A percentile compares a stretch with the other conserved stretches of the same genome.
Conservation (phyloP, 495 filamentous ascomycete genomes). For the Choiromyces venosus region DNA sequence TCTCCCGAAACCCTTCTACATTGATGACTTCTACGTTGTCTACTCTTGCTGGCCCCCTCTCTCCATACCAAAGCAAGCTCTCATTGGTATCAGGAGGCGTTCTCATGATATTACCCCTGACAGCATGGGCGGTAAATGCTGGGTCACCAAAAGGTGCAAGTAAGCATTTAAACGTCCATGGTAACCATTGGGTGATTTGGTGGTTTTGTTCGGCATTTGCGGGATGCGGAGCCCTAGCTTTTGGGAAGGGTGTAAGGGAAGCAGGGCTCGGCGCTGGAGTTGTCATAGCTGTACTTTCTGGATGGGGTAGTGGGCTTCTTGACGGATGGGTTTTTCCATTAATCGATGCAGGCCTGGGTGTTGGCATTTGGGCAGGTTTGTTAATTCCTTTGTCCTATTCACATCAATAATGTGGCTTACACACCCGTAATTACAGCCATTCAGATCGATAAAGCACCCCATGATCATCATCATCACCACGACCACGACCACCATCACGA, state of each 20-base stretch:
- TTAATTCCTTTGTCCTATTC: neutral
- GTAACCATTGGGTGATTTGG: conserved; percentile 19
- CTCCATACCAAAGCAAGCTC: conserved; percentile 26
- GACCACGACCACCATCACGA: conserved; percentile 40
- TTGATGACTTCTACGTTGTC: conserved; percentile 29
- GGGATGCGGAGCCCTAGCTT: conserved; percentile 26
- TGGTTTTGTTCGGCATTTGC: conserved; percentile 16
- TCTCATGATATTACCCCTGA: conserved; percentile 6
- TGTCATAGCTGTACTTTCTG: conserved; percentile 13
- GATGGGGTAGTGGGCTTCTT: conserved; percentile 17
- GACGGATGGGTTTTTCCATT: conserved; percentile 6
- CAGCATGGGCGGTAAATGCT: conserved; percentile 20
- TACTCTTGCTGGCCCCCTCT: conserved; percentile 4
- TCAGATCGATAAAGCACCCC: conserved; percentile 28
- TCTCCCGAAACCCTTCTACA: conserved; percentile 27
- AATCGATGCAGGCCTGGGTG: conserved; percentile 16
- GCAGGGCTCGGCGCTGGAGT: conserved; percentile 26
- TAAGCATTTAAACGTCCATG: neutral
- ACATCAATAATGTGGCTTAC: neutral
- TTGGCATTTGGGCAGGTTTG: conserved; percentile 25
- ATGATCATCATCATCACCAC: conserved; percentile 35
- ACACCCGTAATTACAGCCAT: conserved; percentile 6
- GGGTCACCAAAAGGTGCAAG: conserved; percentile 14
- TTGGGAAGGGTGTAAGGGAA: conserved; percentile 30
- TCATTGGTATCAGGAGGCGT: conserved; percentile 17